phyloP scores from a whole-genome alignment of 2,329 filamentous ascomycete species.

The Penicillium sp. region DNA sequence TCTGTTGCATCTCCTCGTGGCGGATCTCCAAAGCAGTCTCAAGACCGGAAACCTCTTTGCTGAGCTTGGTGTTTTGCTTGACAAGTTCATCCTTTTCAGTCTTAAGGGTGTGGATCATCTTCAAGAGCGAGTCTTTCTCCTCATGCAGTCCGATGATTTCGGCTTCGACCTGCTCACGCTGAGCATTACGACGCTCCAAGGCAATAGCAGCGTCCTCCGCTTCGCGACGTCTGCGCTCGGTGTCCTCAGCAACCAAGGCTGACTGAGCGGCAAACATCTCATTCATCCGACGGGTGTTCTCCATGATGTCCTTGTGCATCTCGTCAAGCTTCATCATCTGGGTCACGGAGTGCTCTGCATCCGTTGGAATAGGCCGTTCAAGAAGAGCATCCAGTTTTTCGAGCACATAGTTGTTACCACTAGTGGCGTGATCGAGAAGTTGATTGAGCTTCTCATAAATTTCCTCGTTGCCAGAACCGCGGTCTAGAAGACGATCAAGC shows the following conservation, averaged over 20 bases:
- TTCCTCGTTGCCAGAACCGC: conserved; percentile 35
- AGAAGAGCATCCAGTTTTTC: conserved; percentile 46
- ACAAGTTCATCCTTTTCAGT: conserved; percentile 66
- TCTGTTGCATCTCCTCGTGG: conserved; percentile 84
- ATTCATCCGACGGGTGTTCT: conserved; percentile 80
- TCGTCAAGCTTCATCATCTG: conserved; percentile 83
- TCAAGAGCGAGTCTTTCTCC: conserved; percentile 64
- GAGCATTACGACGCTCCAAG: conserved; percentile 72
- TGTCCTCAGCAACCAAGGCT: conserved; percentile 66
- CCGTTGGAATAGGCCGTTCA: conserved; percentile 58
- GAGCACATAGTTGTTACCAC: conserved; percentile 32
- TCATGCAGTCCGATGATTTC: conserved; percentile 53
- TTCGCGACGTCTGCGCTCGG: conserved; percentile 75
- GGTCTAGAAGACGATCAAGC: conserved; percentile 49
- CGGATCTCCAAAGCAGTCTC: conserved; percentile 88
- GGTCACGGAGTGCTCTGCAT: conserved; percentile 67
- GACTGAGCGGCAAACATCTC: conserved; percentile 58
- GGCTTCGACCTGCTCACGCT: conserved; percentile 64
- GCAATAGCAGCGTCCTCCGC: conserved; percentile 77
- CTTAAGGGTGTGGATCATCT: conserved; percentile 53
- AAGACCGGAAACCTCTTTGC: conserved; percentile 83
- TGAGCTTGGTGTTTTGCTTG: conserved; percentile 75
- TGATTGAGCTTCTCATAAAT: conserved; percentile 62
- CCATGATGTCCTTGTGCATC: conserved; percentile 83
- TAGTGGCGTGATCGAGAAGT: conserved; percentile 42